Conservation (phyloP, 2,329 filamentous ascomycete species). For the Thelonectria rubi region DNA sequence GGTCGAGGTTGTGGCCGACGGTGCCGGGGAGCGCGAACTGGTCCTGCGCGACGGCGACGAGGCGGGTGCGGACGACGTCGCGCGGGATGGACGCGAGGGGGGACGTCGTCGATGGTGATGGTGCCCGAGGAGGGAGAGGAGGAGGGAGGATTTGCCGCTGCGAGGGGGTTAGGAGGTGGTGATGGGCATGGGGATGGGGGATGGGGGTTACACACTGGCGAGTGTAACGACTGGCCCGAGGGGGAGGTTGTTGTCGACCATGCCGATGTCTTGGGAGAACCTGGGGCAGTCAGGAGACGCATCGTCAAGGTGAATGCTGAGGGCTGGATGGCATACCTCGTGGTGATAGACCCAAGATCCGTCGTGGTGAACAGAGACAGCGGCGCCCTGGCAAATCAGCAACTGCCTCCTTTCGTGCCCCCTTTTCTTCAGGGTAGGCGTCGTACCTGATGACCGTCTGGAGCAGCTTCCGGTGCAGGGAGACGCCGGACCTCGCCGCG, state of each 20-base stretch:
- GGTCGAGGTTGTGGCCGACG: constrained; percentile 59
- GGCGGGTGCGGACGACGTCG: constrained; percentile 52
- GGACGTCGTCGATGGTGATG: constrained; percentile 56
- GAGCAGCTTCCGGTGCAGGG: constrained; percentile 39
- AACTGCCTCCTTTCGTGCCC: fast-evolving
- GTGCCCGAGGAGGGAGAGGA: constrained; percentile 55
- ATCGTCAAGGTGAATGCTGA: background rate
- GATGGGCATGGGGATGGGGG: background rate
- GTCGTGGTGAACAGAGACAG: constrained; percentile 52
- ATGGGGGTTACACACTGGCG: constrained; percentile 45
- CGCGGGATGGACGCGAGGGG: constrained; percentile 52
- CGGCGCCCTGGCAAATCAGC: constrained; percentile 46
- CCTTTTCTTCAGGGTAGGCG: background rate
- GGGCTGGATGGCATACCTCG: constrained; percentile 42
- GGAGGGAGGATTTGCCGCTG: constrained; percentile 62
- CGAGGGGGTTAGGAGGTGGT: constrained; percentile 8
- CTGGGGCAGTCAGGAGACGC: constrained; percentile 31
- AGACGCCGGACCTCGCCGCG: constrained; percentile 41
- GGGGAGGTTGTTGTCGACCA: constrained; percentile 54
- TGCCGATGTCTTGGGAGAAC: constrained; percentile 56
- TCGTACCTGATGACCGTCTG: constrained; percentile 34
- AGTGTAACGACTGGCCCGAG: constrained; percentile 46
- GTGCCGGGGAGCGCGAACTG: constrained; percentile 57
- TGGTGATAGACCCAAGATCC: constrained; percentile 53
- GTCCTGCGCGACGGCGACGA: constrained; percentile 61